Percentiles rank a stretch among this genome's conserved stretches.
These are phyloP conservation scores for Pilobolus umbonatus DNA, from an alignment of 192 early-diverging fungal species.

Conservation along the genomic window DNA sequence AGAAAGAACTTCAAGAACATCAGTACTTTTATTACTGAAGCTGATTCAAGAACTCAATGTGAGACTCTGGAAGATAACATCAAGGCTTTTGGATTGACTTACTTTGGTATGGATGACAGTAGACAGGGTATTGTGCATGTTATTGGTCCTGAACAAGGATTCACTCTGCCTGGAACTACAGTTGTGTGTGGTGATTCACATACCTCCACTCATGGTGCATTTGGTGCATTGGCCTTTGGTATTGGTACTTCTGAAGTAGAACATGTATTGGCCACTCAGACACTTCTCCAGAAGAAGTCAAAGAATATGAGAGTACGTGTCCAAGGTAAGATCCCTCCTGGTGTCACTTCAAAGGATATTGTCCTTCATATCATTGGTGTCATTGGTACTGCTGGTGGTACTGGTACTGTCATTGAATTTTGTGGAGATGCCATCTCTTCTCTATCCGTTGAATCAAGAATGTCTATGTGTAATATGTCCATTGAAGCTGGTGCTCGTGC, in stretches of 20 bases:
- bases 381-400: conserved; percentile 71
- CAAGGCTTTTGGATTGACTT: conserved; percentile 56
- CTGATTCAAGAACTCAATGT: conserved; percentile 56
- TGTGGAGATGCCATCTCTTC: conserved; percentile 49
- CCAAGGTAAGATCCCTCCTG: conserved; percentile 41
- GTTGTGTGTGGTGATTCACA: conserved; percentile 72
- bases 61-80: conserved; percentile 64
- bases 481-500: conserved; percentile 71
- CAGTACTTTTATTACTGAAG: conserved; percentile 55
- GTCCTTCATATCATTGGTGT: conserved; percentile 64
- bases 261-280: conserved; percentile 70
- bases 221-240: conserved; percentile 69
- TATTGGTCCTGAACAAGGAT: conserved; percentile 71
- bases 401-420: conserved; percentile 66
- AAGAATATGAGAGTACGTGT: conserved; percentile 65
- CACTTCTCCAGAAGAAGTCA: conserved; percentile 60
- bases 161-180: conserved; percentile 68
- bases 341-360: conserved; percentile 63
- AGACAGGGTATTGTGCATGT: conserved; percentile 73
- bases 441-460: conserved; percentile 63
- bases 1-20: conserved; percentile 51
- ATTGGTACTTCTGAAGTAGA: conserved; percentile 76
- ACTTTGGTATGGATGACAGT: conserved; percentile 61
- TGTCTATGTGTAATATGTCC: conserved; percentile 76
- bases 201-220: conserved; percentile 71